Percentiles rank a stretch among this genome's conserved stretches.
Conservation (phyloP, 371 early-diverging fungal species). For the Globomyces sp. region DNA sequence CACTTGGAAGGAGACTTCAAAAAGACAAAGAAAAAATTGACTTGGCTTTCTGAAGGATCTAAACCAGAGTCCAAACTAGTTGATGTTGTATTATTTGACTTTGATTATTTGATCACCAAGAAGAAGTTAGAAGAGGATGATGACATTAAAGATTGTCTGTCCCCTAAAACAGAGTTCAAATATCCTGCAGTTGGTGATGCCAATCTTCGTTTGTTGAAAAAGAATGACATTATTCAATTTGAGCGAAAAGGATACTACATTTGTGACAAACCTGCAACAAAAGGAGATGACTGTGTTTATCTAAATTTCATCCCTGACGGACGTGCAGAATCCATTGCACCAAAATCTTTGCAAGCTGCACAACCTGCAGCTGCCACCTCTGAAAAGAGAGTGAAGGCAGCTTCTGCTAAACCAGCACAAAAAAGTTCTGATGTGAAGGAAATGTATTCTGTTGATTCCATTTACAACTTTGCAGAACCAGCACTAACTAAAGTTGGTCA, state of each 20-base stretch:
- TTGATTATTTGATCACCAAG: slow-evolving; percentile 96
- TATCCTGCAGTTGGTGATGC: slow-evolving; percentile 51
- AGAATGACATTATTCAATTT: slow-evolving; percentile 95
- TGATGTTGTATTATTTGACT: slow-evolving; percentile 76
- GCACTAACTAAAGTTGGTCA: slow-evolving; percentile 27
- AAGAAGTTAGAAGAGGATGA: slow-evolving; percentile 97
- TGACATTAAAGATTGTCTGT: slow-evolving; percentile 79
- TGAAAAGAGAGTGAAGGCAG: slow-evolving; percentile 5
- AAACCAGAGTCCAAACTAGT: slow-evolving; percentile 40
- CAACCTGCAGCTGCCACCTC: slow-evolving; percentile 14
- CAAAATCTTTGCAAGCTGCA: slow-evolving; percentile 57
- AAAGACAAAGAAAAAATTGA: slow-evolving; percentile 98
- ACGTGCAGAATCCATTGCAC: slow-evolving; percentile 72
- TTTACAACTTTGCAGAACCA: slow-evolving; percentile 32
- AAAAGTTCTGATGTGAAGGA: slow-evolving; percentile 1
- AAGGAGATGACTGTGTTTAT: slow-evolving; percentile 49
- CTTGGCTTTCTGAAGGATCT: slow-evolving; percentile 79
- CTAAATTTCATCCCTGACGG: slow-evolving; percentile 95
- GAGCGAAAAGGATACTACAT: slow-evolving; percentile 99
- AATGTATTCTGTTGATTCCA: slow-evolving; percentile 44
- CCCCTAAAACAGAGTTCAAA: slow-evolving; percentile 87
- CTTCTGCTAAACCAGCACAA: neutral
- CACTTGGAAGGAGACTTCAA: slow-evolving; percentile 97
- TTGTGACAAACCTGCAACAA: slow-evolving; percentile 63
- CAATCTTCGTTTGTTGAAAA: slow-evolving; percentile 42